Percentiles rank a stretch among this genome's conserved stretches.
phyloP scores from a whole-genome alignment of 169 alveolate species.

The Amoebophrya sp. region DNA sequence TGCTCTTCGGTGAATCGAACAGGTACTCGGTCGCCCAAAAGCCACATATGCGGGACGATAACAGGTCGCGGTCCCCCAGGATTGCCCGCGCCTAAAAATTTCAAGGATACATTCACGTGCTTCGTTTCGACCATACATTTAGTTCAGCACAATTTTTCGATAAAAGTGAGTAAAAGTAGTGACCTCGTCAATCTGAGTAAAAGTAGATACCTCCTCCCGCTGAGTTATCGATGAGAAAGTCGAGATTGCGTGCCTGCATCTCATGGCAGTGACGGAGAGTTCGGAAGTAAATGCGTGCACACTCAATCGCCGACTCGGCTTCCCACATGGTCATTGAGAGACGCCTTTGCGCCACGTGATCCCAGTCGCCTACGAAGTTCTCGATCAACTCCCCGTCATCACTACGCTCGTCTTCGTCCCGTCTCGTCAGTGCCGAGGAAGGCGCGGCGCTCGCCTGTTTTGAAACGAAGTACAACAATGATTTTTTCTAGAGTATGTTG shows the following conservation, averaged over 20 bases:
- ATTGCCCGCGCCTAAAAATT: too few species aligned
- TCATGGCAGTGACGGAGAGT: neutral
- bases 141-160: too few species aligned
- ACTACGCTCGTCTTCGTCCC: neutral
- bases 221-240: neutral
- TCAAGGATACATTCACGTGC: too few species aligned
- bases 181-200: too few species aligned
- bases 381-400: slow-evolving; percentile 23
- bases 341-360: neutral
- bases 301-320: neutral
- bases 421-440: too few species aligned
- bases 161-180: too few species aligned
- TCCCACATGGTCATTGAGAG: neutral
- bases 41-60: slow-evolving; percentile 14
- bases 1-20: neutral
- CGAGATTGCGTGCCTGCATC: neutral
- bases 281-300: slow-evolving; percentile 14
- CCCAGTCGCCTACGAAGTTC: neutral
- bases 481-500: too few species aligned
- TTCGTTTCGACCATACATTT: too few species aligned
- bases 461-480: too few species aligned
- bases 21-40: neutral
- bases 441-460: too few species aligned
- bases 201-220: too few species aligned
- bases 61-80: too few species aligned